Base-by-base conservation (phyloP, 2,329 filamentous ascomycete species). In the Alternaria longipes region DNA sequence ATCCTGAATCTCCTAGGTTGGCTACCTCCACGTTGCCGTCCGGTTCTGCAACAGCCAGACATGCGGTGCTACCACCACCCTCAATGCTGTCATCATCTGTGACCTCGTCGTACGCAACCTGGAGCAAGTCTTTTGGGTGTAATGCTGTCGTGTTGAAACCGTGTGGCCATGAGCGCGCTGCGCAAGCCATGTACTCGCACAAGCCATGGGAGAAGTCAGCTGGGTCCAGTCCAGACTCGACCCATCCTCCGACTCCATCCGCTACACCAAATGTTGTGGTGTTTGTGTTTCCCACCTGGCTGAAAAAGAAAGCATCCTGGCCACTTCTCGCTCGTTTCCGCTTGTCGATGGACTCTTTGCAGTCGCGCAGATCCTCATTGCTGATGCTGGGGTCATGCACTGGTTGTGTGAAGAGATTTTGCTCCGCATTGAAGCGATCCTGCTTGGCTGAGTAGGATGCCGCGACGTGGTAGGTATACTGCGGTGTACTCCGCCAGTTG, bases 221-320 rank as follows among this genome's bases (percentile, higher is more conserved):
- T 8, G 95, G 94, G 74, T 99, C 94, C 54, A 99, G 90, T 45
- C 93, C 93, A 40, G 91, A 94, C 70, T 97, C 92, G 65, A 91
- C 88, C 94, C 95, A 99, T 36, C 95, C 95, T 49, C 95, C 95
- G 0, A 99, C 95, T 11, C 95, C 95, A 77, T 99, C 95, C 54
- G 94, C 93, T 24, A 99, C 87, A 18, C 93, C 95, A 69, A 99
- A 90, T 0, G 94, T 92, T 11, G 97, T 86, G 41, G 89, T 85
- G 38, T 88, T 85, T 1, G 86, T 86, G 65, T 89, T 87, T 53
- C 91, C 92, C n/a, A 97, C 83, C 24, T 89, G 88, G 74, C 91
- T 80, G 70, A 95, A 90, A 80, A 99, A 99, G 82, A 97, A 98
- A 59, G 95, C 92, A 84, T 99, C 95, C 80, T 99, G 94, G 16